A percentile compares a stretch with the other conserved stretches of the same genome.
phyloP scores from a whole-genome alignment of 768 basidiomycete species.

The Podaxis pistillaris region DNA sequence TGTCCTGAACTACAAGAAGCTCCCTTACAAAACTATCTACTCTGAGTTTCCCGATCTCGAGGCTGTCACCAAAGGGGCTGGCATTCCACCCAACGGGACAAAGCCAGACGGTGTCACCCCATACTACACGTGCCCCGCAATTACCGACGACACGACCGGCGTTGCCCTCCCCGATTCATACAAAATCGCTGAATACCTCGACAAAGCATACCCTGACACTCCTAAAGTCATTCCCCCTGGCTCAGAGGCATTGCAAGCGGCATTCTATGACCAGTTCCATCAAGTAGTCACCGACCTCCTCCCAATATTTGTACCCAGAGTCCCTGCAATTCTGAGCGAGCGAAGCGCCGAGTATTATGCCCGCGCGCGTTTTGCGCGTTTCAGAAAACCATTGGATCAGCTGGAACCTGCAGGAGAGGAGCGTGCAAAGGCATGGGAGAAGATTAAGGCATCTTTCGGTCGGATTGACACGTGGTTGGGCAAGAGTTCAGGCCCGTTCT shows the following conservation, averaged over 20 bases:
- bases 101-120: background rate
- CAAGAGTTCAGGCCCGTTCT: constrained; percentile 21
- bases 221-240: constrained; percentile 30
- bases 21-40: constrained; percentile 12
- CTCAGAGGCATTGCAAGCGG: constrained; percentile 28
- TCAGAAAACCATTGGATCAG: background rate
- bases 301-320: background rate
- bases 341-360: background rate
- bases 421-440: constrained; percentile 21
- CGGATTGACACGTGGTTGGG: constrained; percentile 22
- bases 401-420: constrained; percentile 17
- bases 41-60: constrained; percentile 14
- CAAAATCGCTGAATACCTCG: constrained; percentile 42
- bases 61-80: background rate
- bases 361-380: background rate
- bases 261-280: constrained; percentile 22
- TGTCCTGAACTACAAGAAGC: constrained; percentile 12
- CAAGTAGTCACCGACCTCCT: background rate
- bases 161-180: constrained; percentile 37
- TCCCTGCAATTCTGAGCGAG: background rate
- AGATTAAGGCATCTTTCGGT: constrained; percentile 20
- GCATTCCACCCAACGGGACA: constrained; percentile 3
- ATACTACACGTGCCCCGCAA: constrained; percentile 13
- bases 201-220: constrained; percentile 36
- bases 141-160: constrained; percentile 37